Evolutionary conservation across 805 yeast genomes (phyloP).

Genomic region (Teunomyces cretensis): DNA sequence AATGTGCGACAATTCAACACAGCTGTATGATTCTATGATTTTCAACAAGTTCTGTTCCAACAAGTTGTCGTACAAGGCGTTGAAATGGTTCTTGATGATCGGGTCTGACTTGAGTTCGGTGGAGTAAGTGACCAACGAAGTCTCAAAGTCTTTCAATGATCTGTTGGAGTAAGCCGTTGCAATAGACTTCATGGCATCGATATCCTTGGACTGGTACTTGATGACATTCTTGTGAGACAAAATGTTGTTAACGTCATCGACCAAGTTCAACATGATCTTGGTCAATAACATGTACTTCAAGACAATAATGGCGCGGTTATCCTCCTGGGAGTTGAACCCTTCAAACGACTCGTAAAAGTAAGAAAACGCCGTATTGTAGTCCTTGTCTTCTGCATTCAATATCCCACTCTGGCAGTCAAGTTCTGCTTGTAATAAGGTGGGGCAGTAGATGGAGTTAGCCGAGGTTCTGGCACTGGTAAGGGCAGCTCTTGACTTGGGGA

Average conservation of each 20-base stretch:
- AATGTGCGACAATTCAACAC: slow-evolving; percentile 90
- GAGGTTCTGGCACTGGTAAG: slow-evolving; percentile 94
- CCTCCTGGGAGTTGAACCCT: slow-evolving; percentile 73
- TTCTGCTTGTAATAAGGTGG: slow-evolving; percentile 91
- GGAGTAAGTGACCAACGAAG: slow-evolving; percentile 69
- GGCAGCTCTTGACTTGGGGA: slow-evolving; percentile 88
- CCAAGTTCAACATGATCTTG: slow-evolving; percentile 86
- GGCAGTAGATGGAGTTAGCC: slow-evolving; percentile 95
- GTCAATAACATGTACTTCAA: slow-evolving; percentile 90
- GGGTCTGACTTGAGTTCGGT: slow-evolving; percentile 80
- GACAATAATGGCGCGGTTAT: slow-evolving; percentile 62
- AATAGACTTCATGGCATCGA: slow-evolving; percentile 95
- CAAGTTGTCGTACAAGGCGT: slow-evolving; percentile 87
- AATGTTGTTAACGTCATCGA: slow-evolving; percentile 81
- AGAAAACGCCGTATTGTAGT: slow-evolving; percentile 92
- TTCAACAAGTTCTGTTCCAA: slow-evolving; percentile 91
- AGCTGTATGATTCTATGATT: slow-evolving; percentile 92
- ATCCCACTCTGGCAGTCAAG: slow-evolving; percentile 94
- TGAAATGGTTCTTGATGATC: slow-evolving; percentile 87
- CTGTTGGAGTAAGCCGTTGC: slow-evolving; percentile 87
- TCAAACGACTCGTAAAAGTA: slow-evolving; percentile 95
- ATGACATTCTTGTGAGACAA: slow-evolving; percentile 65
- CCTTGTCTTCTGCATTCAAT: slow-evolving; percentile 94
- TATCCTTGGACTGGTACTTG: slow-evolving; percentile 77
- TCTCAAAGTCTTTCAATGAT: slow-evolving; percentile 87